A percentile compares a stretch with the other conserved stretches of the same genome.
Conservation (phyloP, 768 basidiomycete species). For the Trametes coccinea region DNA sequence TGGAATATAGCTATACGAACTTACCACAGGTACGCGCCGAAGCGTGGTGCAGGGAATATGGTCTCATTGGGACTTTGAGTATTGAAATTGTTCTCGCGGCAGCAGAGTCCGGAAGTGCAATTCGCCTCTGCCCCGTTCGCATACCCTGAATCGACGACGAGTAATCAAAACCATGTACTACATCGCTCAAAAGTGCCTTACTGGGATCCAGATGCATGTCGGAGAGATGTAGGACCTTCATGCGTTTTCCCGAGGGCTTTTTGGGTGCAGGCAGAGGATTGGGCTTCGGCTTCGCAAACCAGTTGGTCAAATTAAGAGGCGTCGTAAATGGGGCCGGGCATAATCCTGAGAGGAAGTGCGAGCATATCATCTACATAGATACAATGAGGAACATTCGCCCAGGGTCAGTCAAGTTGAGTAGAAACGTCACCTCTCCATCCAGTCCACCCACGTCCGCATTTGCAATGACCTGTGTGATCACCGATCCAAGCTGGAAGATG, state of each 20-base stretch:
- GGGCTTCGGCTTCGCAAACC: slow-evolving; percentile 81
- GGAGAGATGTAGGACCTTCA: slow-evolving; percentile 77
- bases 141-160: slow-evolving; percentile 47
- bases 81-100: slow-evolving; percentile 57
- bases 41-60: slow-evolving; percentile 64
- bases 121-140: slow-evolving; percentile 71
- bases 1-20: slow-evolving; percentile 20
- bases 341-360: slow-evolving; percentile 44
- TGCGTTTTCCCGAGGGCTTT: slow-evolving; percentile 59
- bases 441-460: slow-evolving; percentile 71
- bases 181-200: slow-evolving; percentile 31
- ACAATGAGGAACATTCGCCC: background rate
- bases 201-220: slow-evolving; percentile 78
- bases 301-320: slow-evolving; percentile 61
- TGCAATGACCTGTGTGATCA: slow-evolving; percentile 70
- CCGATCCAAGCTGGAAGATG: slow-evolving; percentile 49
- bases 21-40: slow-evolving; percentile 60
- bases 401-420: background rate
- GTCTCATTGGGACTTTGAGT: slow-evolving; percentile 48
- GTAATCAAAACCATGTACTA: background rate
- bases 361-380: slow-evolving; percentile 11
- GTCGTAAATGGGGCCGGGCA: slow-evolving; percentile 60
- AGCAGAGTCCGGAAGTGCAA: slow-evolving; percentile 68
- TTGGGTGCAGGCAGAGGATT: slow-evolving; percentile 59
- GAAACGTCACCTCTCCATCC: slow-evolving; percentile 61